Evolutionary conservation across 495 filamentous ascomycete species (phyloP).

Genomic region (Delitschia confertaspora): DNA sequence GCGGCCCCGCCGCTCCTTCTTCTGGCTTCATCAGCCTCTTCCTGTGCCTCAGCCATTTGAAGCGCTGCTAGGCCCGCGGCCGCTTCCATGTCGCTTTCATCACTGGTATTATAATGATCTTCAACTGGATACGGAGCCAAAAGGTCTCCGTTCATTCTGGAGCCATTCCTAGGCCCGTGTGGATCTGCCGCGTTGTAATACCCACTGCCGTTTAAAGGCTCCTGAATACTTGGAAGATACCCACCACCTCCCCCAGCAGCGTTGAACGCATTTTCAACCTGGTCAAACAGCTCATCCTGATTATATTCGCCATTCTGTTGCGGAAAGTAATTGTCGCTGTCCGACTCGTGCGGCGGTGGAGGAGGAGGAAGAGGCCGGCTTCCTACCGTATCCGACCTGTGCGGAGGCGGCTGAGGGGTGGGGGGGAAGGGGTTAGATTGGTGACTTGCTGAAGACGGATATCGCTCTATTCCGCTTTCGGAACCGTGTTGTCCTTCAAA

Average conservation of each 20-base stretch:
- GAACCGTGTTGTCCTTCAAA: slow-evolving; percentile 17
- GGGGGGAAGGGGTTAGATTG: slow-evolving; percentile 35
- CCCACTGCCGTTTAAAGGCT: slow-evolving; percentile 19
- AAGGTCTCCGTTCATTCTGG: slow-evolving; percentile 44
- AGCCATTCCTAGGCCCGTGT: slow-evolving; percentile 29
- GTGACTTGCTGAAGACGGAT: slow-evolving; percentile 28
- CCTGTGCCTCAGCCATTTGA: slow-evolving; percentile 77
- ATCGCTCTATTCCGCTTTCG: slow-evolving; percentile 31
- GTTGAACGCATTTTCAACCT: slow-evolving; percentile 32
- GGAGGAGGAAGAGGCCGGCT: slow-evolving; percentile 54
- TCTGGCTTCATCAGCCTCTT: slow-evolving; percentile 48
- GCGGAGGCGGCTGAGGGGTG: slow-evolving; percentile 33
- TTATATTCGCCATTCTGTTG: slow-evolving; percentile 23
- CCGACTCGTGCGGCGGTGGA: slow-evolving; percentile 43
- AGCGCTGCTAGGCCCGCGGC: slow-evolving; percentile 77
- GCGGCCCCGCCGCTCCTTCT: slow-evolving; percentile 42
- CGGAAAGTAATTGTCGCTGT: slow-evolving; percentile 34
- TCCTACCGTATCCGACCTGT: slow-evolving; percentile 40
- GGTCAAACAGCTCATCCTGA: slow-evolving; percentile 35
- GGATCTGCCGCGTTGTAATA: slow-evolving; percentile 16
- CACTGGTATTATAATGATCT: slow-evolving; percentile 44
- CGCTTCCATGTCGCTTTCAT: slow-evolving; percentile 87
- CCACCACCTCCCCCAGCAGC: slow-evolving; percentile 12
- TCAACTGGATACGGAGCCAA: slow-evolving; percentile 15
- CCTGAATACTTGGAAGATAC: slow-evolving; percentile 17